Percentiles rank a stretch among this genome's conserved stretches.
Evolutionary conservation across 2,329 filamentous ascomycete species (phyloP).

Genomic region (Aspergillus sp.): DNA sequence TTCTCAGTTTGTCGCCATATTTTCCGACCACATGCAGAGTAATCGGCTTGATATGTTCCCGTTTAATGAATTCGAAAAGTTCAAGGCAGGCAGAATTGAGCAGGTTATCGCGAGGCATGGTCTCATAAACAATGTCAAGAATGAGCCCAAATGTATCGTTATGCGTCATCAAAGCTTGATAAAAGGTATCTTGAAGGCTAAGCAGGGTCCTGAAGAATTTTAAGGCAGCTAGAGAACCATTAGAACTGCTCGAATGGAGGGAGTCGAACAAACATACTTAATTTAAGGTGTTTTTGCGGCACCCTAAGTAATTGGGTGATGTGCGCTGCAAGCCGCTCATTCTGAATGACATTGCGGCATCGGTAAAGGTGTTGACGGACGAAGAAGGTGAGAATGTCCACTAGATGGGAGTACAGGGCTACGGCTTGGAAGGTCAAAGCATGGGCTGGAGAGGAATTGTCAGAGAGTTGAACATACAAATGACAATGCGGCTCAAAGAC

Average conservation of each 20-base stretch:
- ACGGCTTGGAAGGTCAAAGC: slow-evolving; percentile 79
- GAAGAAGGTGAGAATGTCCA: slow-evolving; percentile 93
- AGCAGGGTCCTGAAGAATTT: slow-evolving; percentile 92
- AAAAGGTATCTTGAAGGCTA: slow-evolving; percentile 85
- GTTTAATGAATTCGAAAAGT: slow-evolving; percentile 86
- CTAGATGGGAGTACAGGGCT: slow-evolving; percentile 84
- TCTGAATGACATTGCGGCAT: slow-evolving; percentile 84
- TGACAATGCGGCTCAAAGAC: slow-evolving; percentile 21
- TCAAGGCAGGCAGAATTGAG: slow-evolving; percentile 92
- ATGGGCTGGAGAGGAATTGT: slow-evolving; percentile 52
- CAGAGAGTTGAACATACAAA: neutral
- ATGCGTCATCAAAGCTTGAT: slow-evolving; percentile 79
- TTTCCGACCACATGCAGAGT: slow-evolving; percentile 82
- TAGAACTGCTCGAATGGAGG: neutral
- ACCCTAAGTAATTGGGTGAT: slow-evolving; percentile 80
- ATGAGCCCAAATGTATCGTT: slow-evolving; percentile 81
- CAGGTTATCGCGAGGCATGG: slow-evolving; percentile 88
- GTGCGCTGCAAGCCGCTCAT: slow-evolving; percentile 72
- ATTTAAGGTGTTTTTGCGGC: slow-evolving; percentile 86
- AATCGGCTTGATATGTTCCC: slow-evolving; percentile 76
- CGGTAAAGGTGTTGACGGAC: slow-evolving; percentile 83
- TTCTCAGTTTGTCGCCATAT: slow-evolving; percentile 73
- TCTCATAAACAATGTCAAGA: slow-evolving; percentile 77
- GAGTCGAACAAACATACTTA: slow-evolving; percentile 59
- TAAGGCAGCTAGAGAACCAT: slow-evolving; percentile 64